Conservation (phyloP, 768 basidiomycete genomes). For the Collybiopsis confluens region DNA sequence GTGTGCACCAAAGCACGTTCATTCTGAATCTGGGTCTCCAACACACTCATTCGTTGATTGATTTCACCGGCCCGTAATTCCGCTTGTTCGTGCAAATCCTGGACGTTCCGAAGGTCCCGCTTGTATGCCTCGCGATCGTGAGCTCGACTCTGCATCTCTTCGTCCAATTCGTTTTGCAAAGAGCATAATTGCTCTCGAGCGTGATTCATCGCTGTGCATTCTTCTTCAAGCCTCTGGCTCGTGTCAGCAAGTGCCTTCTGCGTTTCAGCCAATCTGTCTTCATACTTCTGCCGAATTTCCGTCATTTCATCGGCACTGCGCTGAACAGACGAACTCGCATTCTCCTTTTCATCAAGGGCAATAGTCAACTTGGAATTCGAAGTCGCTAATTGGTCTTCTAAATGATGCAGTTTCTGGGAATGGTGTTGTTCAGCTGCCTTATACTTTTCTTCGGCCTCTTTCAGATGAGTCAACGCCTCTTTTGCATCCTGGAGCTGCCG, state of each 20-base stretch:
- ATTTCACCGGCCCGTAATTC: constrained; percentile 31
- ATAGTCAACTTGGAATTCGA: constrained; percentile 17
- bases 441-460: constrained; percentile 13
- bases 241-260: constrained; percentile 14
- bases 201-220: constrained; percentile 15
- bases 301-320: constrained; percentile 15
- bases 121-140: constrained; percentile 28
- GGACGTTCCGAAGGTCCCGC: constrained; percentile 25
- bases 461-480: constrained; percentile 15
- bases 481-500: constrained; percentile 15
- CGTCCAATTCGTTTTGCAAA: constrained; percentile 25
- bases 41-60: constrained; percentile 28
- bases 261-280: constrained; percentile 17
- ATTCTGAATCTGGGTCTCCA: constrained; percentile 38
- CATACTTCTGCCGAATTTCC: constrained; percentile 14
- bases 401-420: constrained; percentile 13
- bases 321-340: constrained; percentile 22
- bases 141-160: constrained; percentile 29
- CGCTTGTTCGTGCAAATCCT: constrained; percentile 23
- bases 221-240: background rate
- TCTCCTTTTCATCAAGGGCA: constrained; percentile 11
- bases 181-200: constrained; percentile 30
- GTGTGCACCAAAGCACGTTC: constrained; percentile 29
- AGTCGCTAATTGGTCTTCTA: constrained; percentile 22
- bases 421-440: constrained; percentile 13